A percentile compares a stretch with the other conserved stretches of the same genome.
phyloP scores from a whole-genome alignment of 1,284 basidiomycete genomes.

The Marasmius fiardii region DNA sequence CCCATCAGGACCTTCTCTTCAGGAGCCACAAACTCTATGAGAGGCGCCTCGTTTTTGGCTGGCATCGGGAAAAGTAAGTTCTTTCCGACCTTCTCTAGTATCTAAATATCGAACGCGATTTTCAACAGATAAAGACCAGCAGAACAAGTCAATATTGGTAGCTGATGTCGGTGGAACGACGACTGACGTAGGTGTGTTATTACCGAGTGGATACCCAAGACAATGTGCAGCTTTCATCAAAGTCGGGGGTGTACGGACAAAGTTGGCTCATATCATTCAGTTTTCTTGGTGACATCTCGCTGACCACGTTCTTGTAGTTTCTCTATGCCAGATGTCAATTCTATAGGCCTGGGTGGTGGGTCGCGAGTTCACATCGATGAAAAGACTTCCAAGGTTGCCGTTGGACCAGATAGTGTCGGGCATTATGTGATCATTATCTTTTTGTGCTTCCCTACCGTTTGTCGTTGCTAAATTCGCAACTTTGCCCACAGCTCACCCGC shows the following conservation, averaged over 20 bases:
- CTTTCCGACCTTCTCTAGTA: neutral
- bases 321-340: constrained; percentile 47
- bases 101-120: neutral
- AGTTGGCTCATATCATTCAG: constrained; percentile 6
- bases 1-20: constrained; percentile 58
- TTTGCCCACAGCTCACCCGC: constrained; percentile 2
- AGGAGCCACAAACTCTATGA: constrained; percentile 61
- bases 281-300: too few relatives aligned
- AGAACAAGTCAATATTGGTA: constrained; percentile 17
- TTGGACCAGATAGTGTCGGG: constrained; percentile 58
- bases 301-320: constrained; percentile 40
- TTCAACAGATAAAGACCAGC: neutral
- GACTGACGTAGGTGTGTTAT: constrained; percentile 47
- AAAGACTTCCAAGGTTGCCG: constrained; percentile 27
- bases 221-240: constrained; percentile 49
- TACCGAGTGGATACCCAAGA: constrained; percentile 49
- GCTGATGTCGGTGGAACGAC: constrained; percentile 51
- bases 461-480: too few relatives aligned
- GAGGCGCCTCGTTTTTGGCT: constrained; percentile 52
- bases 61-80: constrained; percentile 31
- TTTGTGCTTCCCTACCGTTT: neutral
- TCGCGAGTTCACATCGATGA: constrained; percentile 34
- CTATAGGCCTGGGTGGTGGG: constrained; percentile 49
- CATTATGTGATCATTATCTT: constrained; percentile 28
- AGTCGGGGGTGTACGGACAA: constrained; percentile 18